Evolutionary conservation across 2,329 filamentous ascomycete species (phyloP).

Genomic region (Colletotrichum theobromicola): DNA sequence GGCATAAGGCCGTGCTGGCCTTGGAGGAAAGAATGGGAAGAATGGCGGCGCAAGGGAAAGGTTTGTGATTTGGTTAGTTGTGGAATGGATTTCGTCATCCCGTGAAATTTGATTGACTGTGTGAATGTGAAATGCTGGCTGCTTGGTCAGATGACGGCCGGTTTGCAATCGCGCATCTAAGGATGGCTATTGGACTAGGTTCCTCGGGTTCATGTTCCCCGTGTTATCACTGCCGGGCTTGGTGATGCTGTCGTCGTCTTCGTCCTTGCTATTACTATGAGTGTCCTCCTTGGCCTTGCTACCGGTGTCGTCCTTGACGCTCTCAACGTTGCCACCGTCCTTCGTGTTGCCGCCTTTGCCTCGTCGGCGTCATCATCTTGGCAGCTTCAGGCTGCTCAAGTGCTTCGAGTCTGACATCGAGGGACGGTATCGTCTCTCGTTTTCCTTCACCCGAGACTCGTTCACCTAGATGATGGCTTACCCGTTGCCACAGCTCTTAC

Average conservation of each 20-base stretch:
- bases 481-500: no score
- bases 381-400: not conserved
- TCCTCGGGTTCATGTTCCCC: no score
- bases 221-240: not conserved
- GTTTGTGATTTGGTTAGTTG: rapidly evolving
- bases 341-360: not conserved
- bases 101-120: rapidly evolving
- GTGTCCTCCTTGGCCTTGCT: no score
- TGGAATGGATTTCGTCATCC: not conserved
- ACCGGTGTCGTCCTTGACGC: not conserved
- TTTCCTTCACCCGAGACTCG: not conserved
- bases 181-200: no score
- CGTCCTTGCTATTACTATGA: not conserved
- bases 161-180: not conserved
- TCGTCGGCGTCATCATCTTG: rapidly evolving
- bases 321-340: not conserved
- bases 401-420: rapidly evolving
- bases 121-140: not conserved
- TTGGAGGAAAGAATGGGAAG: not conserved
- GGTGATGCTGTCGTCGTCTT: not conserved
- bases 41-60: not conserved
- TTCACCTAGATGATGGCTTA: no score
- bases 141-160: rapidly evolving
- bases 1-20: not conserved
- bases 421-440: not conserved